These are phyloP conservation scores for Suillus spraguei DNA, from an alignment of 768 basidiomycete species.

Conservation along the genomic window DNA sequence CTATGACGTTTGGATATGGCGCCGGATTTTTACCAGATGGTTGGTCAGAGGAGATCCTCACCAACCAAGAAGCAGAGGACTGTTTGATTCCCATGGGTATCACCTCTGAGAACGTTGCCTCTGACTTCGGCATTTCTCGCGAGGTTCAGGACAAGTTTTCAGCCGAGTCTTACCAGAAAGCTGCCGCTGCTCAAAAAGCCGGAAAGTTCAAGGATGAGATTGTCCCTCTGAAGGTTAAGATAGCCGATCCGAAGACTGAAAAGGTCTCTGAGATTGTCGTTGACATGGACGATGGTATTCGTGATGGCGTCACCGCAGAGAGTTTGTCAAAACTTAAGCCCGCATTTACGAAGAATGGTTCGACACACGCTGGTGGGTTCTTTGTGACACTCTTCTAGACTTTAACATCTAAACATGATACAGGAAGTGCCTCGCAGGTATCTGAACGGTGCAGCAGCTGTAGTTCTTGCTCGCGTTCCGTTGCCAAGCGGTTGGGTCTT, in stretches of 20 bases:
- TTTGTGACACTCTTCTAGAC: neutral
- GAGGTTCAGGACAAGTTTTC: constrained; percentile 84
- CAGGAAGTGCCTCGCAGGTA: constrained; percentile 84
- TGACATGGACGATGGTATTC: constrained; percentile 82
- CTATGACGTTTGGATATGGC: constrained; percentile 83
- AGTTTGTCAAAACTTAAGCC: constrained; percentile 81
- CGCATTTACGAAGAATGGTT: constrained; percentile 76
- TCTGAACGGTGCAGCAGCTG: constrained; percentile 93
- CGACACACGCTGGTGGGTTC: constrained; percentile 68
- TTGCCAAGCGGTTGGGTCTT: constrained; percentile 82
- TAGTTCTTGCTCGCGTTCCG: constrained; percentile 78
- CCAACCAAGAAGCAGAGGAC: constrained; percentile 72
- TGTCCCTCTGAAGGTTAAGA: constrained; percentile 72
- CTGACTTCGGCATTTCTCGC: constrained; percentile 74
- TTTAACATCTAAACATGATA: neutral
- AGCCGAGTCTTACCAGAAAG: constrained; percentile 83
- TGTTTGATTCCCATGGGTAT: constrained; percentile 90
- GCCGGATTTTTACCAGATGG: constrained; percentile 53
- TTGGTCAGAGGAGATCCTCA: constrained; percentile 66
- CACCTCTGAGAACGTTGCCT: constrained; percentile 92
- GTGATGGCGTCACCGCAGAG: constrained; percentile 82
- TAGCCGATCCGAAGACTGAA: constrained; percentile 75
- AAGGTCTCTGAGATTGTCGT: constrained; percentile 68
- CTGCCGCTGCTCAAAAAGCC: constrained; percentile 75
- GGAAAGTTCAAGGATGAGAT: constrained; percentile 87